phyloP scores from a whole-genome alignment of 2,329 filamentous ascomycete genomes.

The Furcasterigmium sp. region DNA sequence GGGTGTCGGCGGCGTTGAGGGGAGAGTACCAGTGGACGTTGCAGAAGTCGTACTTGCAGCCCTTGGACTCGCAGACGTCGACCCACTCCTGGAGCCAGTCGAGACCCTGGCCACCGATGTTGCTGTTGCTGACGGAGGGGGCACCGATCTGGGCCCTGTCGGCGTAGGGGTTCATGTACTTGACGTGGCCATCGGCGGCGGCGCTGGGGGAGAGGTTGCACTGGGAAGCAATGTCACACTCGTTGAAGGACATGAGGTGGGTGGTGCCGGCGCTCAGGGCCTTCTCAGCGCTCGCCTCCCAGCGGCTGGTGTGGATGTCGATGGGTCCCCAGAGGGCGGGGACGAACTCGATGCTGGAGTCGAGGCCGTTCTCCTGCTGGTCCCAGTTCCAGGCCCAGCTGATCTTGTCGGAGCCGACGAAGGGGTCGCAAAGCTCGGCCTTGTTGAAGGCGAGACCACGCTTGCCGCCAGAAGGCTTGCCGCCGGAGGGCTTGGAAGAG shows the following conservation, averaged over 20 bases:
- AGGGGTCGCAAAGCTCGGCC: slow-evolving; percentile 42
- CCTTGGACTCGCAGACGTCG: slow-evolving; percentile 37
- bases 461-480: slow-evolving; percentile 38
- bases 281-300: slow-evolving; percentile 42
- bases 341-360: slow-evolving; percentile 48
- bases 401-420: slow-evolving; percentile 36
- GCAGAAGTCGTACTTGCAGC: slow-evolving; percentile 55
- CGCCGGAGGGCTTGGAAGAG: background rate
- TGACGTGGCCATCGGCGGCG: slow-evolving; percentile 48
- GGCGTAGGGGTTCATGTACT: slow-evolving; percentile 51
- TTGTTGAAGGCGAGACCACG: slow-evolving; percentile 67
- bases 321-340: slow-evolving; percentile 61
- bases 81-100: slow-evolving; percentile 52
- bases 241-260: slow-evolving; percentile 64
- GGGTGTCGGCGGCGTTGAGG: slow-evolving; percentile 38
- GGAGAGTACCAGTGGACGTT: slow-evolving; percentile 60
- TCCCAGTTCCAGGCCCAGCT: slow-evolving; percentile 69
- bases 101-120: slow-evolving; percentile 42
- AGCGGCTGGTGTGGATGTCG: slow-evolving; percentile 38
- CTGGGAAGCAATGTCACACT: slow-evolving; percentile 59
- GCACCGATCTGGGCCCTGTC: slow-evolving; percentile 49
- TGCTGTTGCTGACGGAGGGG: slow-evolving; percentile 59
- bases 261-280: slow-evolving; percentile 50
- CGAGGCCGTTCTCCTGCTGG: slow-evolving; percentile 33
- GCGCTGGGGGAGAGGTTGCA: slow-evolving; percentile 47